These are phyloP conservation scores for Brassica juncea DNA, from an alignment of 345 rosid genomes.

Conservation along the genomic window DNA sequence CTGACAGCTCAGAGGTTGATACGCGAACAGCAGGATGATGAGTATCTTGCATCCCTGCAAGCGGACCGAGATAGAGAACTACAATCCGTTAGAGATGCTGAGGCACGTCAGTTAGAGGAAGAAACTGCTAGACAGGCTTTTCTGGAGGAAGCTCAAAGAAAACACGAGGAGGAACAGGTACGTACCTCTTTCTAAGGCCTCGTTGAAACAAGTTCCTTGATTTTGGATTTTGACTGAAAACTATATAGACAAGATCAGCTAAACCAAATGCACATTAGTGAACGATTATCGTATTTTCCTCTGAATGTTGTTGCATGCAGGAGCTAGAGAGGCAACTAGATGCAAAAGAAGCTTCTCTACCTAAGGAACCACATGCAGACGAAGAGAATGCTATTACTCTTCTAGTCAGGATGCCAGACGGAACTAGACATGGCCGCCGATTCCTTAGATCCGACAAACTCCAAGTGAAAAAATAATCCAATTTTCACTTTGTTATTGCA, in stretches of 20 bases:
- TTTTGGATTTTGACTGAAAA: neutral
- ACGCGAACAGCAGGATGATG: constrained; percentile 99
- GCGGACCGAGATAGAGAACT: constrained; percentile 95
- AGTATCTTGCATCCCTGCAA: constrained; percentile 89
- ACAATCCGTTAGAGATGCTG: constrained; percentile 83
- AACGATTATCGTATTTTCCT: neutral
- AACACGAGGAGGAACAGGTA: constrained; percentile 90
- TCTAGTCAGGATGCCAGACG: constrained; percentile 93
- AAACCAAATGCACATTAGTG: neutral
- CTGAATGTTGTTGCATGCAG: constrained; percentile 55
- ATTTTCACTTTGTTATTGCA: neutral
- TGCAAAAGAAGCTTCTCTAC: constrained; percentile 90
- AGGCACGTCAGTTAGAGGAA: constrained; percentile 71
- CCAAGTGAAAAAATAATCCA: constrained; percentile 47
- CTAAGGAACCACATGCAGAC: constrained; percentile 76
- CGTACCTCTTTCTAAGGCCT: neutral
- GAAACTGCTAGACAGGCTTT: constrained; percentile 79
- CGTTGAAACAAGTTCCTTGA: neutral
- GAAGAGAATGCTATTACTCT: constrained; percentile 88
- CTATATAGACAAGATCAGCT: neutral
- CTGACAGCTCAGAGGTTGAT: constrained; percentile 93
- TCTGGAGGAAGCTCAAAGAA: constrained; percentile 63
- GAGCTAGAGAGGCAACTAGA: constrained; percentile 82
- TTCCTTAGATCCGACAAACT: constrained; percentile 80
- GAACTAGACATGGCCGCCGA: constrained; percentile 86